Evolutionary conservation across 2,329 filamentous ascomycete genomes (phyloP).

Genomic region (Pseudonectria foliicola): DNA sequence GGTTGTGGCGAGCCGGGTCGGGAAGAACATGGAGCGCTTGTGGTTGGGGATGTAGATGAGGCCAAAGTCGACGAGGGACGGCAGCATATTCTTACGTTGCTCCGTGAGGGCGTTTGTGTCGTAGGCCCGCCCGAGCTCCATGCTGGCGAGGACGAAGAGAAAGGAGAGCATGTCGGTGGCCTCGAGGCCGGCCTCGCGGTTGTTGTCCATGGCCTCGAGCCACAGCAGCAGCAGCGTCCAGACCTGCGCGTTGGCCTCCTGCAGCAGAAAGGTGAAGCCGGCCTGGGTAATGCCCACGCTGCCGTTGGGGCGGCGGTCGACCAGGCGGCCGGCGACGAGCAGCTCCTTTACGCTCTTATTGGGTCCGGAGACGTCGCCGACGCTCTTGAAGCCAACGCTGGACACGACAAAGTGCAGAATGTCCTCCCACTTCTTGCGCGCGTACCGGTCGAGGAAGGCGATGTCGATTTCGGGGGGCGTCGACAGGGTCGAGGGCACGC

Average conservation of each 20-base stretch:
- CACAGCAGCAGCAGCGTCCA: constrained; percentile 94
- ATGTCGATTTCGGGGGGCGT: constrained; percentile 59
- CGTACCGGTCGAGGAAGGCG: constrained; percentile 74
- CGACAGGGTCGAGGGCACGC: constrained; percentile 66
- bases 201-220: constrained; percentile 69
- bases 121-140: constrained; percentile 88
- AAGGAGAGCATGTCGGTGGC: constrained; percentile 93
- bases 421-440: constrained; percentile 86
- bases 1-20: constrained; percentile 88
- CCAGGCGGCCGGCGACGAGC: constrained; percentile 71
- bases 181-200: constrained; percentile 60
- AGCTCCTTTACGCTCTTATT: constrained; percentile 79
- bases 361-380: constrained; percentile 44
- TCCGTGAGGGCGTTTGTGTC: constrained; percentile 76
- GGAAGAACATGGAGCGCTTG: constrained; percentile 65
- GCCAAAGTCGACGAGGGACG: constrained; percentile 84
- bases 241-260: constrained; percentile 93
- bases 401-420: constrained; percentile 94
- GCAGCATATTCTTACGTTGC: constrained; percentile 81
- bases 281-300: constrained; percentile 80
- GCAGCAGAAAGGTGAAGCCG: constrained; percentile 89
- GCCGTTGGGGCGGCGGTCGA: constrained; percentile 56
- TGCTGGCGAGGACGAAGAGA: constrained; percentile 87
- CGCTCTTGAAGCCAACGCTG: constrained; percentile 51
- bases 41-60: constrained; percentile 68